phyloP scores from a whole-genome alignment of 805 yeast genomes.

The Yamadazyma nakazawae region DNA sequence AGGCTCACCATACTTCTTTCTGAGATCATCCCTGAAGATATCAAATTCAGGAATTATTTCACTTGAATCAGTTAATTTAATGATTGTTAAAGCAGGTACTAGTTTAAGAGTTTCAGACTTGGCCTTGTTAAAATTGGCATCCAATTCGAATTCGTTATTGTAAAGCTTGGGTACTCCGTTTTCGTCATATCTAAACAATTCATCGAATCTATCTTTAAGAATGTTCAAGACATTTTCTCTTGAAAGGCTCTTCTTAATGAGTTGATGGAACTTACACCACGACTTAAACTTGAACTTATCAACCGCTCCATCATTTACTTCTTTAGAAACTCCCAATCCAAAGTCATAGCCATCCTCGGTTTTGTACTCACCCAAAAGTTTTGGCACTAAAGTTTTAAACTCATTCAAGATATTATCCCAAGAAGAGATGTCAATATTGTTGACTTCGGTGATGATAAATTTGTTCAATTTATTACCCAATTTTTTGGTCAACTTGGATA shows the following conservation, averaged over 20 bases:
- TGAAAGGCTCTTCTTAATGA: slow-evolving; percentile 58
- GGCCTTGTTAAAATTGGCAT: slow-evolving; percentile 58
- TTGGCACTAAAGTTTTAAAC: slow-evolving; percentile 30
- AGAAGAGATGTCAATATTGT: slow-evolving; percentile 46
- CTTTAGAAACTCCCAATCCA: slow-evolving; percentile 54
- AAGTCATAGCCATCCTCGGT: slow-evolving; percentile 49
- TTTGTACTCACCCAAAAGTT: slow-evolving; percentile 10
- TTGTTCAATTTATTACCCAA: slow-evolving; percentile 49
- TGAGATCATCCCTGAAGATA: slow-evolving; percentile 28
- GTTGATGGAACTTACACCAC: slow-evolving; percentile 63
- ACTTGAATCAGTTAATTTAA: slow-evolving; percentile 48
- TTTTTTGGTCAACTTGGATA: slow-evolving; percentile 43
- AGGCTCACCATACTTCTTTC: slow-evolving; percentile 21
- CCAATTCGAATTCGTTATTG: slow-evolving; percentile 72
- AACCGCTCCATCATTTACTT: slow-evolving; percentile 39
- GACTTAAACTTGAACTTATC: slow-evolving; percentile 48
- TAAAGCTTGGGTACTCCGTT: slow-evolving; percentile 81
- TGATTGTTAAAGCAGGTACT: slow-evolving; percentile 58
- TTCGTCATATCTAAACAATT: slow-evolving; percentile 75
- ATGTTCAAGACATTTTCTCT: slow-evolving; percentile 65
- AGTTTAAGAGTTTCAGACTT: slow-evolving; percentile 53
- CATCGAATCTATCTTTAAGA: slow-evolving; percentile 79
- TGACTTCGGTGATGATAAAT: slow-evolving; percentile 44
- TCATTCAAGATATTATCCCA: slow-evolving; percentile 59
- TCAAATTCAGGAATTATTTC: slow-evolving; percentile 61